Evolutionary conservation across 345 rosid genomes (phyloP).

Genomic region (Eucalyptus sp.): DNA sequence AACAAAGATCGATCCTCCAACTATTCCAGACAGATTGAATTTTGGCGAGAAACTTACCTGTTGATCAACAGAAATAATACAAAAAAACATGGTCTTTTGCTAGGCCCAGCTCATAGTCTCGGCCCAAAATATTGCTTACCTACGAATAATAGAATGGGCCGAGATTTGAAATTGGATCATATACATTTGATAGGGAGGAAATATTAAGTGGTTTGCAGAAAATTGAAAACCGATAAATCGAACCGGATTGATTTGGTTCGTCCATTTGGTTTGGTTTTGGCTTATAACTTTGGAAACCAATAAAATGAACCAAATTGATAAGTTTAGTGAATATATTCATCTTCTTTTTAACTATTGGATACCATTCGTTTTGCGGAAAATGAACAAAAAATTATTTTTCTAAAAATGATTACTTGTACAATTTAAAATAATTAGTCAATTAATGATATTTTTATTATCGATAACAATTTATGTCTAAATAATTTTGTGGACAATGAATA

Average conservation of each 20-base stretch:
- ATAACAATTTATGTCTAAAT: too few species aligned
- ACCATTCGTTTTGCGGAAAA: accelerated
- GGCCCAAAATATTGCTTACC: background rate
- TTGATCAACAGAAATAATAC: background rate
- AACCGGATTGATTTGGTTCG: background rate
- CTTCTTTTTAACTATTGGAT: background rate
- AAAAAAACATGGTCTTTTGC: background rate
- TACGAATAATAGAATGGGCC: background rate
- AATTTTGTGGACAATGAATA: too few species aligned
- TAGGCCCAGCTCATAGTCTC: background rate
- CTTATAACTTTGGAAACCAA: background rate
- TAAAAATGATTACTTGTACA: too few species aligned
- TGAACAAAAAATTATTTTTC: too few species aligned
- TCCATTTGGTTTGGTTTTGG: background rate
- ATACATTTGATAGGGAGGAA: background rate
- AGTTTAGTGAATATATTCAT: background rate
- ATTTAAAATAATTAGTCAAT: too few species aligned
- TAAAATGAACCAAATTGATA: background rate
- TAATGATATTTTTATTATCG: too few species aligned
- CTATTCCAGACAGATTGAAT: background rate
- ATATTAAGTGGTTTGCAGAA: background rate
- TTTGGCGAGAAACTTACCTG: background rate
- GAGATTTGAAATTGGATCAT: background rate
- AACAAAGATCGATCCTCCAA: background rate
- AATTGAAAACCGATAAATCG: background rate